Conservation (phyloP, 1,284 basidiomycete genomes). For the Cutaneotrichosporon mucoides region DNA sequence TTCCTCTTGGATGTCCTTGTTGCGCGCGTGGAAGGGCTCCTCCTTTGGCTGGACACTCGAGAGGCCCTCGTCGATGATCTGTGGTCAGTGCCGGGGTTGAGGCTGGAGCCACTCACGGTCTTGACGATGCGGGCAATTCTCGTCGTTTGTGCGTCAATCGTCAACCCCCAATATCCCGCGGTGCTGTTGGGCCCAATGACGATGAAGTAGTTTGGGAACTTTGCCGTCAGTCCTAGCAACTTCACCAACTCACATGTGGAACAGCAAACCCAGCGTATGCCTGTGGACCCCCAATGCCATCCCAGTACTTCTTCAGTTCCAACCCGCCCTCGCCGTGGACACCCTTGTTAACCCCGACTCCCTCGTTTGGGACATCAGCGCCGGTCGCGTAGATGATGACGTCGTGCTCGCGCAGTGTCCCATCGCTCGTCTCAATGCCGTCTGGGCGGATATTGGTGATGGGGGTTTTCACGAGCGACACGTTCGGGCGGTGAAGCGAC, state of each 20-base stretch:
- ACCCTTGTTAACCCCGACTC: constrained; percentile 30
- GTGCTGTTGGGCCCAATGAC: constrained; percentile 26
- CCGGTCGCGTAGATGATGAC: constrained; percentile 19
- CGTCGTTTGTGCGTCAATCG: constrained; percentile 16
- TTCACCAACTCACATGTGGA: constrained; percentile 12
- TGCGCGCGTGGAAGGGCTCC: constrained; percentile 14
- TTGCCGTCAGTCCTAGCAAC: too few species aligned
- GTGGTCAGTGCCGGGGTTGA: not conserved
- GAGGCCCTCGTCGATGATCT: constrained; percentile 19
- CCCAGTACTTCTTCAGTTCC: constrained; percentile 27
- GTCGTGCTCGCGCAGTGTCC: constrained; percentile 19
- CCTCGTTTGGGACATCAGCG: constrained; percentile 31
- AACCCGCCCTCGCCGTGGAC: constrained; percentile 24
- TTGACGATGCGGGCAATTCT: constrained; percentile 18
- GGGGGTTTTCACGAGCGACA: constrained; percentile 5
- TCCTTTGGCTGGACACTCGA: constrained; percentile 18
- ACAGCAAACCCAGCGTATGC: constrained; percentile 27
- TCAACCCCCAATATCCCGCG: constrained; percentile 24
- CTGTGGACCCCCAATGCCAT: constrained; percentile 23
- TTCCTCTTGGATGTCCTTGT: constrained; percentile 5
- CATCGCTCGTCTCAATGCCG: constrained; percentile 13
- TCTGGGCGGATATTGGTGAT: not conserved
- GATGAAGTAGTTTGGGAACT: constrained; percentile 27
- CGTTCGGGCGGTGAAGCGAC: constrained; percentile 11
- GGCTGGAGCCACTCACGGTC: not conserved